A percentile compares a stretch with the other conserved stretches of the same genome.
These are phyloP conservation scores for Chrysosporium queenslandicum DNA, from an alignment of 2,329 filamentous ascomycete genomes.

Conservation along the genomic window DNA sequence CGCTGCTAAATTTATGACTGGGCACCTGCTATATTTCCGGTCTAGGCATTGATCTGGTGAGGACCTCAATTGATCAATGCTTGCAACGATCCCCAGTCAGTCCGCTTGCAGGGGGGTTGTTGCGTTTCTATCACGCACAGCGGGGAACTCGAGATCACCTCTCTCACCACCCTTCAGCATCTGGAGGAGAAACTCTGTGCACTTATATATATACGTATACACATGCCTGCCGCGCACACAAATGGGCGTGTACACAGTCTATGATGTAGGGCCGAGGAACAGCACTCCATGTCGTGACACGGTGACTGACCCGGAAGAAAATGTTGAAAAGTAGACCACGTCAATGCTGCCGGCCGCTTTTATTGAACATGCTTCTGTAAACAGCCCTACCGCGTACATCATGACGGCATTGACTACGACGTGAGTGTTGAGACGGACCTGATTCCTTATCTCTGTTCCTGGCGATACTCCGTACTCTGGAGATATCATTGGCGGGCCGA, in stretches of 20 bases:
- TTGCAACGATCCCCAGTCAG: background rate
- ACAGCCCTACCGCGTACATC: conserved; percentile 1
- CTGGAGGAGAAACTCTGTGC: background rate
- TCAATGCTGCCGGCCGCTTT: background rate
- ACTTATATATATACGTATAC: background rate
- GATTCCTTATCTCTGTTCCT: background rate
- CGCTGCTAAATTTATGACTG: too few species aligned
- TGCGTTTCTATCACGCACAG: background rate
- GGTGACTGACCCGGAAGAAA: background rate
- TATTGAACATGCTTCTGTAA: conserved; percentile 3
- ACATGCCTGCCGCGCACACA: background rate
- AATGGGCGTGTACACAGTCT: conserved; percentile 1
- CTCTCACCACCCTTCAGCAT: background rate
- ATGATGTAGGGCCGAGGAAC: background rate
- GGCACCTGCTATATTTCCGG: too few species aligned
- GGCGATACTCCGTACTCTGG: background rate
- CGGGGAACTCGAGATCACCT: background rate
- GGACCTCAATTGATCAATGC: too few species aligned
- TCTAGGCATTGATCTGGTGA: too few species aligned
- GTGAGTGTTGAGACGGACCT: background rate
- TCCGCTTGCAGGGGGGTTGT: background rate
- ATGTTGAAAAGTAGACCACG: conserved; percentile 4
- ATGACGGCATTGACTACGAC: conserved; percentile 8
- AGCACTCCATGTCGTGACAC: background rate
- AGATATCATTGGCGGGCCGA: background rate